Evolutionary conservation across 371 early-diverging fungal species (phyloP).

Genomic region (Mortierella sp.): DNA sequence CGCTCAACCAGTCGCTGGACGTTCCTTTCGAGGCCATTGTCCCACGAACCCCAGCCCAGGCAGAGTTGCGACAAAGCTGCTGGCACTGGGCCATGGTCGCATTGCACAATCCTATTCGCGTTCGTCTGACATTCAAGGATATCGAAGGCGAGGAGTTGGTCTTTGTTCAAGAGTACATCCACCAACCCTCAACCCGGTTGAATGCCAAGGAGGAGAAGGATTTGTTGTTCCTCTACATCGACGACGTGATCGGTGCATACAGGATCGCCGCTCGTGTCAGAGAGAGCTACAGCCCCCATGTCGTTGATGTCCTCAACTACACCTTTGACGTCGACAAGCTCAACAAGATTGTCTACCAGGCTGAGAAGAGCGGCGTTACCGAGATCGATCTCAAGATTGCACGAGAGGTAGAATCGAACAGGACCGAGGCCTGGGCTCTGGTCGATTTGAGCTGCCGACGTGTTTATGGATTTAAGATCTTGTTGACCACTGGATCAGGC

Average conservation of each 20-base stretch:
- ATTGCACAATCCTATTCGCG: constrained; percentile 55
- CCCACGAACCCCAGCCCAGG: constrained; percentile 41
- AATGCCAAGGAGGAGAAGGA: constrained; percentile 47
- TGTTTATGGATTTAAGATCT: constrained; percentile 50
- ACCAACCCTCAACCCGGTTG: constrained; percentile 32
- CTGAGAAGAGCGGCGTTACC: constrained; percentile 36
- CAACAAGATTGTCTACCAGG: constrained; percentile 52
- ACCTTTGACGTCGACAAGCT: constrained; percentile 22
- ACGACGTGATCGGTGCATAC: constrained; percentile 35
- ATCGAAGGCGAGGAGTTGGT: constrained; percentile 57
- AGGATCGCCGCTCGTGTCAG: constrained; percentile 27
- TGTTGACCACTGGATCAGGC: constrained; percentile 17
- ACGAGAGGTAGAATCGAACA: constrained; percentile 23
- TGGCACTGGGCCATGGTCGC: constrained; percentile 56
- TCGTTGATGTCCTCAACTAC: constrained; percentile 37
- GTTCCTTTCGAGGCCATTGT: constrained; percentile 50
- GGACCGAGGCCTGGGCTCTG: constrained; percentile 50
- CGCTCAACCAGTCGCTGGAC: constrained; percentile 47
- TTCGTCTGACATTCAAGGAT: constrained; percentile 56
- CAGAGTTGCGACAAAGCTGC: constrained; percentile 32
- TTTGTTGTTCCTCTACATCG: constrained; percentile 52
- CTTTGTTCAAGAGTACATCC: constrained; percentile 57
- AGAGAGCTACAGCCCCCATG: not conserved
- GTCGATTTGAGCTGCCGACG: constrained; percentile 48
- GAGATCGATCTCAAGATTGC: constrained; percentile 36